Evolutionary conservation across 1,139 yeast species (phyloP).

Genomic region (Geotrichum cucujoidarum): DNA sequence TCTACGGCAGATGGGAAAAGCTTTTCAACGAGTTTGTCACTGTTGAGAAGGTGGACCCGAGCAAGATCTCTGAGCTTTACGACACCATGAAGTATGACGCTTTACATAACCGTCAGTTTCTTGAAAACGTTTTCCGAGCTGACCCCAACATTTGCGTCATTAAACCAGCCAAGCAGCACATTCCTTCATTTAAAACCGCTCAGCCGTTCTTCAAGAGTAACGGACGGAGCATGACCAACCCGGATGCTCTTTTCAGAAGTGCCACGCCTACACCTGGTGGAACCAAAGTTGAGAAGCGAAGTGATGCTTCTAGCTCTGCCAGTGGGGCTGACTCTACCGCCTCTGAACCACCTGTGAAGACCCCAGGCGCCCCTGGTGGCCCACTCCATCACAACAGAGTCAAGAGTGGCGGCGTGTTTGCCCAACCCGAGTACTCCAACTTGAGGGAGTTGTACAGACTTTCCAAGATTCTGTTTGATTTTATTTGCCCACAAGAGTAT

Average conservation of each 20-base stretch:
- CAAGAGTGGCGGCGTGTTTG: slow-evolving; percentile 43
- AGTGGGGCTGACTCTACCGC: not conserved
- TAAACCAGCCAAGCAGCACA: slow-evolving; percentile 29
- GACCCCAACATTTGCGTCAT: slow-evolving; percentile 41
- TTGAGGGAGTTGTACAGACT: slow-evolving; percentile 82
- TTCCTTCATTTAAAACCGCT: slow-evolving; percentile 1
- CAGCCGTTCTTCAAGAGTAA: slow-evolving; percentile 8
- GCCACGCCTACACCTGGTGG: not conserved
- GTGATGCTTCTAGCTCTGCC: not conserved
- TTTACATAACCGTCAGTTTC: slow-evolving; percentile 82
- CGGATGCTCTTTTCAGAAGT: not conserved
- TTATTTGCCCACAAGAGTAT: slow-evolving; percentile 96
- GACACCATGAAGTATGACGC: slow-evolving; percentile 99
- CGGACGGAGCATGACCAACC: not conserved
- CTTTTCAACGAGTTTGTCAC: slow-evolving; percentile 84
- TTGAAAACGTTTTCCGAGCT: slow-evolving; percentile 75
- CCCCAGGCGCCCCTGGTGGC: not conserved
- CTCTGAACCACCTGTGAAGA: not conserved
- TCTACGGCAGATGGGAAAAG: slow-evolving; percentile 95
- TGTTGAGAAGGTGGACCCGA: slow-evolving; percentile 94
- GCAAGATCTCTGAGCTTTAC: slow-evolving; percentile 89
- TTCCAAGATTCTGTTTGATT: slow-evolving; percentile 89
- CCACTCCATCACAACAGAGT: slow-evolving; percentile 28
- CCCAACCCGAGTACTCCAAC: slow-evolving; percentile 70
- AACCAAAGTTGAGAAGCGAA: not conserved